Base-by-base conservation (phyloP, 306 rosid species). In the Castanopsis chinensis region DNA sequence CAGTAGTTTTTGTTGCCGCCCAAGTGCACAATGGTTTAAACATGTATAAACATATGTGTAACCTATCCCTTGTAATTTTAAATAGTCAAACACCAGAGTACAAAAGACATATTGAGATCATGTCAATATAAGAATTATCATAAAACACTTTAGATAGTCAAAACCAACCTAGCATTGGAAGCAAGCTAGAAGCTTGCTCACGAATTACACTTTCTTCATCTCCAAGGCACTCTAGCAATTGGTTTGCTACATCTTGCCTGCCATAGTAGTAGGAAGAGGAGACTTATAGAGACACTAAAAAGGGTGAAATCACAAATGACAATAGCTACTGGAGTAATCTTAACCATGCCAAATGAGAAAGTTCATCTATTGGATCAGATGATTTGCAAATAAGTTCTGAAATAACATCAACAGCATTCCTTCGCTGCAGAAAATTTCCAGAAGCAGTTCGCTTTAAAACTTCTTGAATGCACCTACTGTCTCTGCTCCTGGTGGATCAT, bases 391-490 rank as follows among this genome's bases (percentile, higher is more conserved):
- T 72, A 72, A 92, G 81, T 79, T 91, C 92, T 73, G 92, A 86
- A 76, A 92, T 74, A 82, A 94, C 97, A 79, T 91, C 95, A 85
- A 94, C 78, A 17, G 95, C 97, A 87, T 92, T 92, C 83, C 90
- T 88, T 83, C 97, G 91, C 82, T 90, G 97, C 41, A 84, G 81
- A 87, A 84, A 63, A 79, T 82, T 84, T 83, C 79, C 91, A 59
- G 91, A 87, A 84, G 85, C 76, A 81, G 92, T 90, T 33, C 88
- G 90, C 83, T 90, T 78, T 23, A 94, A 80, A 81, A 94, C 88
- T 92, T 91, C 97, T 84, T 80, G 71, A 73, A 92, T 84, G 77
- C 93, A 90, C 69, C 64, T 85, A 68, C 68, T 73, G 75, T 91
- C 94, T 81, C 77, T 73, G 82, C 92, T 85, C 90, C 99, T 94